Base-by-base conservation (phyloP, 495 filamentous ascomycete genomes). In the Endocarpon pusillum region DNA sequence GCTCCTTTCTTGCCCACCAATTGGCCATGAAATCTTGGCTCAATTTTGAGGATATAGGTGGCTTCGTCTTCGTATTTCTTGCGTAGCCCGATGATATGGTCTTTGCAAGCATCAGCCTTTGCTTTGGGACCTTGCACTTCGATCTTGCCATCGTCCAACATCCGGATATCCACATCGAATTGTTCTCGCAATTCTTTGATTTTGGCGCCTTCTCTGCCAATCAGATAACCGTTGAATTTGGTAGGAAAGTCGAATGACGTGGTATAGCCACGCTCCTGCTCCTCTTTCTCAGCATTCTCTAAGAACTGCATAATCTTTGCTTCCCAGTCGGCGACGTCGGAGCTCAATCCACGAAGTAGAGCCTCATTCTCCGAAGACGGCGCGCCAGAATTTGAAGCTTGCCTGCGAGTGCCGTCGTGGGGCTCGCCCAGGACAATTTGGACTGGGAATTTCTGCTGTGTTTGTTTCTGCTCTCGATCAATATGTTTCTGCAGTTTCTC, bases 131-230 rank as follows among this genome's bases (percentile, higher is more conserved):
- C 74, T 51, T 77, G 77, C 45, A 79, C 62, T 40, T 75, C 71
- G 21, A 78, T 71, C 54, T 72, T 75, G 32, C 64, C 64, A 19
- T 67, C 61, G 31, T 76, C 71, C 38, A 72, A 64, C 21, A 96
- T 72, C 48, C 91, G 81, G 44, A 99, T 94, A 28, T 96, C 89
- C 21, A 99, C 91, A 50, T 96, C 91, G 44, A 91, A 92, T 49
- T 89, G 83, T 21, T 96, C 89, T 12, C 85, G 79, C n/a, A 94
- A 64, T 49, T 91, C 86, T 40, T 81, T 82, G 57, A 96, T 89
- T 53, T 87, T 87, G 57, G 85, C 85, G 17, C 89, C 89, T 24
- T 74, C 72, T 51, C 79, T 82, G 37, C 89, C 89, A 42, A 99
- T 94, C 12, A 99, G 66, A 51, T 85, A 75, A 47, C 91, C 91